Percentiles rank a stretch among this genome's conserved stretches.
These are phyloP conservation scores for Pulveroboletus sp. DNA, from an alignment of 768 basidiomycete genomes.

Conservation along the genomic window DNA sequence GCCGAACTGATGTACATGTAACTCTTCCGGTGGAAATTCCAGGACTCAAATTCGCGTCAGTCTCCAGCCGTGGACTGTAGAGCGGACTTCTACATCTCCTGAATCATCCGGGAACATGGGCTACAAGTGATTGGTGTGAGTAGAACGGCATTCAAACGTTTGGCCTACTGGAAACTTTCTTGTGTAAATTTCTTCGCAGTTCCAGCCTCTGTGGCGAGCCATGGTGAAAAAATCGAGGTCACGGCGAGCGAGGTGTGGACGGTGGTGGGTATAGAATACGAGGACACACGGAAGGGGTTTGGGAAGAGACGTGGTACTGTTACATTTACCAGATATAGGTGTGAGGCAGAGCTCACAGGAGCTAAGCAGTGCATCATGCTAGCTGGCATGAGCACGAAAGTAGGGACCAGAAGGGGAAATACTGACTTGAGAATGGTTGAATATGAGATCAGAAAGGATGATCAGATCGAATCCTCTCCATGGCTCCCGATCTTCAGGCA, in stretches of 20 bases:
- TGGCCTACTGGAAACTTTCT: constrained; percentile 55
- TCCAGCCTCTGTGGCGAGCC: constrained; percentile 63
- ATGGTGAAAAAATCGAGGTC: constrained; percentile 80
- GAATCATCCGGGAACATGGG: constrained; percentile 89
- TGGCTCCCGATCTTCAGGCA: constrained; percentile 17
- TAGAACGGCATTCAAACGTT: neutral
- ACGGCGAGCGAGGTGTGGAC: constrained; percentile 74
- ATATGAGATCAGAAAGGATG: constrained; percentile 88
- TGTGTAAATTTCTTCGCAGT: constrained; percentile 62
- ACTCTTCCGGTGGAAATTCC: neutral
- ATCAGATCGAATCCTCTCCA: constrained; percentile 63
- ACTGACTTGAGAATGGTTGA: constrained; percentile 86
- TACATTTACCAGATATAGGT: constrained; percentile 17
- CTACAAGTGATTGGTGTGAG: constrained; percentile 32
- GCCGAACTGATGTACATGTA: neutral
- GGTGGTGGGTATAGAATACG: constrained; percentile 87
- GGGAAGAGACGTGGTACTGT: constrained; percentile 1
- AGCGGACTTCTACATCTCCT: constrained; percentile 70
- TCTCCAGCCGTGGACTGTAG: constrained; percentile 84
- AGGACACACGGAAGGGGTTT: constrained; percentile 44
- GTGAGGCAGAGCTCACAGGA: constrained; percentile 54
- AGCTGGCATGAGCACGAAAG: neutral
- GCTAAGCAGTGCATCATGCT: constrained; percentile 79
- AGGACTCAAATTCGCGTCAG: constrained; percentile 30
- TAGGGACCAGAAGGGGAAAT: neutral